Base-by-base conservation (phyloP, 208 protist species). In the Herpetomonas tarakana region DNA sequence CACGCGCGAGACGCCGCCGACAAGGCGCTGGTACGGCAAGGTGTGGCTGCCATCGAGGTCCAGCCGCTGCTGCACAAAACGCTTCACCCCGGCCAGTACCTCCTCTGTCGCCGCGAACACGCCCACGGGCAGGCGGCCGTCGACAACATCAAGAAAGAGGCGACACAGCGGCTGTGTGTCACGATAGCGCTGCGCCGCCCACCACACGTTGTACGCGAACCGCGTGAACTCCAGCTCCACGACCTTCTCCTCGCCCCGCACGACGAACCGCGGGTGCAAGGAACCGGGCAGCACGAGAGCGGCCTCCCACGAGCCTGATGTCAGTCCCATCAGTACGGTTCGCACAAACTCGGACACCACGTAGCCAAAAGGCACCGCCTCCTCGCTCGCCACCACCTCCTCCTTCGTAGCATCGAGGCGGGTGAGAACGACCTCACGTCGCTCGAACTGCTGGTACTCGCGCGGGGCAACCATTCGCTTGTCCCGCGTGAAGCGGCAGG, bases 151-250 rank as follows among this genome's bases (percentile, higher is more conserved):
- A 6, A 83, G 38, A 45, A 92, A 89, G 26, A 88, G 67, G 44
- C 71, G 51, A 58, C 86, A 92, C 39, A 92, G 67, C 3, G 86
- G 86, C 65, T 92, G 76, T 29, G 66, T 54, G 6, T 61, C 19
- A 29, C 73, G 76, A 58, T 90, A 78, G 41, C 74, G 76, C 59
- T 81, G 69, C 52, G 80, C 68, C 14, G 58, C 45, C 47, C 76
- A 83, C 82, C 86, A 92, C 52, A 92, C 30, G 58, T 92, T 92
- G 70, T 92, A 92, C 12, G 66, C 75, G 29, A 77, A 83, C 0
- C 76, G 72, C 47, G 73, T 62, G 61, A 84, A 78, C 62, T 92
- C 82, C 27, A 89, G 27, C 64, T 87, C 81, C 25, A 83, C 66
- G 18, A 73, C 54, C 24, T 53, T 47, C 18, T 46, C 46, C 31